Evolutionary conservation across 73 alveolate species (phyloP), one percentile per base, ranked within the genome.

Genomic region (Paramecium primaurelia): DNA sequence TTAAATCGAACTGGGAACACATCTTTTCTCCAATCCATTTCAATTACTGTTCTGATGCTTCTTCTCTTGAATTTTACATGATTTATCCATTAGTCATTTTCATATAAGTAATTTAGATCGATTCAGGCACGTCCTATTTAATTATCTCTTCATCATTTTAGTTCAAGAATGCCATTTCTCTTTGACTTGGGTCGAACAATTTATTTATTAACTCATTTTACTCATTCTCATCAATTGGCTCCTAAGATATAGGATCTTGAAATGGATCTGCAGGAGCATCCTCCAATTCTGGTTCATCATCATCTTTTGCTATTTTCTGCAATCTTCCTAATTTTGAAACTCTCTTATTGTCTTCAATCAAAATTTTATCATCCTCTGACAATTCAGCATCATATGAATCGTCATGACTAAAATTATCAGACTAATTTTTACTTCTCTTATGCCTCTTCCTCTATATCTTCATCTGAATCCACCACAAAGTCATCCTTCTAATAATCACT

Each of bases 121-220:
- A 45, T 80, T 80, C 91, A 26, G 91, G 91, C 30, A 80, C 75
- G 45, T 80, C 73, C 38, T 25, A 45, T 49, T 80, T 80, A 18
- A 45, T 9, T 1, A 80, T 80, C 0, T 80, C 91, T 7, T 80
- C 91, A 80, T 80, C 91, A 47, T 10, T 42, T 9, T 80, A 47
- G 38, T 80, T 80, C 58, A 80, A 22, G 26, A 73, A 73, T 36
- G 87, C 87, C n/a, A 20, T 4, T 28, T 80, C 91, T 42, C 91
- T 80, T 26, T 80, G 20, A 49, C 64, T 80, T 22, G 91, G 91
- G 45, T 80, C 91, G 11, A 80, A 80, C 30, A 80, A 80, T 80
- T 80, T 80, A 10, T 80, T 49, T 7, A 80, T 80, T 20, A 80
- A 47, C 5, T 80, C 91, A 22, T 20, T 26, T 44, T 49, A 28